Conservation (phyloP, 345 rosid genomes). For the Erysimum cheiranthoides region DNA sequence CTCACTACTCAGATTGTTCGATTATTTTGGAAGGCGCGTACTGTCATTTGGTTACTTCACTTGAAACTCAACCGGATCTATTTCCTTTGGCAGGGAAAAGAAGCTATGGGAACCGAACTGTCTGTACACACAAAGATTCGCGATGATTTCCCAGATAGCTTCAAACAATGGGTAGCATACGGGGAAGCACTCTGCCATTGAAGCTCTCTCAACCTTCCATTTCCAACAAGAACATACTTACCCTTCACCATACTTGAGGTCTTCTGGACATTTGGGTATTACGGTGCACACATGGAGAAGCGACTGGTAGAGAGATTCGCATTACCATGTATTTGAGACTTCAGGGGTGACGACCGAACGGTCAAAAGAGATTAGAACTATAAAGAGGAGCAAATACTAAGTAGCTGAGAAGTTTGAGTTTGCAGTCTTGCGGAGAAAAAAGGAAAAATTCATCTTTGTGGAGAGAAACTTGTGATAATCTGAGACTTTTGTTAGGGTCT, state of each 20-base stretch:
- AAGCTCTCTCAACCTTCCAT: constrained; percentile 25
- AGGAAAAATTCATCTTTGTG: constrained; percentile 26
- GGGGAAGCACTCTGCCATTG: constrained; percentile 86
- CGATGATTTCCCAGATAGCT: constrained; percentile 77
- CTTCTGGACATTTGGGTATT: constrained; percentile 20
- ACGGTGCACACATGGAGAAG: constrained; percentile 25
- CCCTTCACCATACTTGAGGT: constrained; percentile 11
- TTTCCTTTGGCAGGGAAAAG: constrained; percentile 58
- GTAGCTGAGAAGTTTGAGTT: constrained; percentile 37
- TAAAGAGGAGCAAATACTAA: constrained; percentile 21
- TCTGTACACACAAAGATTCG: constrained; percentile 45
- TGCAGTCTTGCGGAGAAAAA: constrained; percentile 31
- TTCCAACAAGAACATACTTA: constrained; percentile 31
- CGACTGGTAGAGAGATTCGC: constrained; percentile 20
- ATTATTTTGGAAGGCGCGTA: constrained; percentile 1
- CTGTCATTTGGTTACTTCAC: constrained; percentile 15
- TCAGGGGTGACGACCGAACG: constrained; percentile 14
- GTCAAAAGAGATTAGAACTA: constrained; percentile 29
- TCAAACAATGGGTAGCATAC: constrained; percentile 75
- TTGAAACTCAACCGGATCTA: constrained; percentile 17
- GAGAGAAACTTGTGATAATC: constrained; percentile 34
- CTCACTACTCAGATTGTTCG: constrained; percentile 1
- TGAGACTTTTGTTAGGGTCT: constrained; percentile 31
- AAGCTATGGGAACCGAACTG: constrained; percentile 48
- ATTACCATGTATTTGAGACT: constrained; percentile 8